Evolutionary conservation across 805 yeast species (phyloP).

Genomic region (Metschnikowia shivogae): DNA sequence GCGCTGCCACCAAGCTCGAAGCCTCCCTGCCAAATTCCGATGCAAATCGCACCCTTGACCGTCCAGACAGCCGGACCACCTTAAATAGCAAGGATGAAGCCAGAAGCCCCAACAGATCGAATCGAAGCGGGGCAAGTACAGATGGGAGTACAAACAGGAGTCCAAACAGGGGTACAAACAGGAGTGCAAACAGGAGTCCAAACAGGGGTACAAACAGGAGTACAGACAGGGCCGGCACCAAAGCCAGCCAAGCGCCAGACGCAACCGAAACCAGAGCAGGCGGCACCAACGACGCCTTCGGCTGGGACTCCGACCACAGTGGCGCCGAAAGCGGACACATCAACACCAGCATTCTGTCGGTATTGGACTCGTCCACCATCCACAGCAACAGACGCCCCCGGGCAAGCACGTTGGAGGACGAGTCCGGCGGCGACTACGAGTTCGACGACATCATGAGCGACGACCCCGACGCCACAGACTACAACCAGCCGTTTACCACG

Average conservation of each 20-base stretch:
- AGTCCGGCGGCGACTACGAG: slow-evolving; percentile 13
- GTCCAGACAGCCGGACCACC: too few species aligned
- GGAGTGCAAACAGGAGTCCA: not conserved
- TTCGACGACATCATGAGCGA: slow-evolving; percentile 16
- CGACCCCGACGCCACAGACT: slow-evolving; percentile 13
- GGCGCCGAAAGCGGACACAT: not conserved
- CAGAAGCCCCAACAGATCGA: too few species aligned
- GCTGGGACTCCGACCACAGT: not conserved
- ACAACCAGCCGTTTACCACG: slow-evolving; percentile 17
- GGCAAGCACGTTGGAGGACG: slow-evolving; percentile 7
- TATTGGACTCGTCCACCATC: not conserved
- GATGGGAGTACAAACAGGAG: too few species aligned
- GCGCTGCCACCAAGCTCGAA: too few species aligned
- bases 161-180: not conserved
- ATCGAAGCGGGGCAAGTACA: too few species aligned
- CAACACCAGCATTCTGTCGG: not conserved
- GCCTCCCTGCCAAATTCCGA: too few species aligned
- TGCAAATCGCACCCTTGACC: too few species aligned
- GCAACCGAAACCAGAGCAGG: not conserved
- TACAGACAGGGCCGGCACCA: not conserved
- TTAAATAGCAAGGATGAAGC: too few species aligned
- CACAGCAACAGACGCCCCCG: not conserved
- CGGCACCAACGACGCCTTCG: not conserved
- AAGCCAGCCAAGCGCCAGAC: too few species aligned
- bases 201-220: not conserved